Base-by-base conservation (phyloP, 1,139 yeast species). In the Candida frijolesensis region DNA sequence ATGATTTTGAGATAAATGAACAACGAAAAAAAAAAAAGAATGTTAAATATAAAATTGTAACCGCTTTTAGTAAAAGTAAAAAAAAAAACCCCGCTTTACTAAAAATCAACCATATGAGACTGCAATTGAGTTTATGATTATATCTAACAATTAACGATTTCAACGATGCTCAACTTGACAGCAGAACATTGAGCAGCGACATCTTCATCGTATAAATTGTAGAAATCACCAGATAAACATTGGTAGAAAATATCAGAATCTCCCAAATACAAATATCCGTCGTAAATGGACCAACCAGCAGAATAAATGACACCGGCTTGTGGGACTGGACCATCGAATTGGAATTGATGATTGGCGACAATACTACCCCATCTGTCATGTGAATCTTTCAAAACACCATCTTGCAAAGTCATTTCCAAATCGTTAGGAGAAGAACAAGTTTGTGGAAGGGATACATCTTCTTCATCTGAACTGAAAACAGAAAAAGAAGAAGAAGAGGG, bases 301-400 rank as follows among this genome's bases (percentile, higher is more conserved):
- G 95, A 95, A 72, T 84, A 87, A 71, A 87, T 84, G 61, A 91
- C 80, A 71, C 95, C 95, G 53, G 94, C 92, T 79, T 87, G 95
- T 64, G 94, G 94, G 72, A 92, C 91, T 61, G 94, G 95, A 70
- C 94, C 94, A 67, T 87, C 94, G 64, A 87, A 87, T 77, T 87
- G 94, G 86, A 87, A 86, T 78, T 87, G 94, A 76, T 87, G 82
- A 85, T 86, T 86, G 56, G 92, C 87, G 62, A 87, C 94, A 70
- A 87, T 86, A 53, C 91, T 83, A 65, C 94, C 94, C 59, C 87
- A 74, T 82, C 94, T 84, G 54, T 89, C 89, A 52, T 72, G 59
- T 49, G 79, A 65, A 65, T 87, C 94, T 42, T 76, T 79, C 68
- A 87, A 77, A 55, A 83, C 63, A 60, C 83, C 73, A 46, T 65